These are phyloP conservation scores for Thinopyrum obtusiflorum DNA, from an alignment of 202 grass and related monocot genomes.

Conservation along the genomic window DNA sequence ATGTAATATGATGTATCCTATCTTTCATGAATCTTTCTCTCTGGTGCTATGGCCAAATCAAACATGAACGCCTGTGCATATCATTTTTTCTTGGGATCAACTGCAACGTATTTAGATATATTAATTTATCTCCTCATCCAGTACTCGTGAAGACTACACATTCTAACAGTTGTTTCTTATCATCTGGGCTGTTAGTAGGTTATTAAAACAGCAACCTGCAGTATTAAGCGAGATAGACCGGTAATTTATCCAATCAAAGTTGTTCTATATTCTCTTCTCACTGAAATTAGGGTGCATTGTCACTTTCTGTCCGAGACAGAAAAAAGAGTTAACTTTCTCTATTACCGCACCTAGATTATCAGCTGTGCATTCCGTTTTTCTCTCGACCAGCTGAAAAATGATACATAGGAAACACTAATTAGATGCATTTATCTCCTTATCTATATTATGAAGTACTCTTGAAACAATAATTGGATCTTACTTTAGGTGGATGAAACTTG, in stretches of 20 bases:
- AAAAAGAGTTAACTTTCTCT: not conserved
- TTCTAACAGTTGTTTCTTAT: too few relatives aligned
- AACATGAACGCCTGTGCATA: not conserved
- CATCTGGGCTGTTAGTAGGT: too few relatives aligned
- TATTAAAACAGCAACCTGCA: slow-evolving; percentile 3
- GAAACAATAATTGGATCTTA: not conserved
- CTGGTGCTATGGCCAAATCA: not conserved
- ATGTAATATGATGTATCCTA: not conserved
- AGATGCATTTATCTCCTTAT: not conserved
- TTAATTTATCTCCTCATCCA: not conserved
- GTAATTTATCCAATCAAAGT: not conserved
- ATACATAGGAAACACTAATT: not conserved
- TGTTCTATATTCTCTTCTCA: not conserved
- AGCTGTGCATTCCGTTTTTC: not conserved
- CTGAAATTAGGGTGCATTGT: too few relatives aligned
- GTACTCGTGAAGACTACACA: too few relatives aligned
- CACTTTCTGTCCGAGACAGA: not conserved
- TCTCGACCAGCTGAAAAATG: too few relatives aligned
- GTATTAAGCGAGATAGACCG: not conserved
- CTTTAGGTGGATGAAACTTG: too few relatives aligned
- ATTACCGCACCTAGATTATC: not conserved
- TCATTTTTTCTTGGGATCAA: not conserved
- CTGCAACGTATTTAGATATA: not conserved
- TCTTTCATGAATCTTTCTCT: not conserved
- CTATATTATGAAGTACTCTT: not conserved